Percentiles rank a stretch among this genome's conserved stretches.
Conservation (phyloP, 2,329 filamentous ascomycete species). For the Hypoxylon sp. region DNA sequence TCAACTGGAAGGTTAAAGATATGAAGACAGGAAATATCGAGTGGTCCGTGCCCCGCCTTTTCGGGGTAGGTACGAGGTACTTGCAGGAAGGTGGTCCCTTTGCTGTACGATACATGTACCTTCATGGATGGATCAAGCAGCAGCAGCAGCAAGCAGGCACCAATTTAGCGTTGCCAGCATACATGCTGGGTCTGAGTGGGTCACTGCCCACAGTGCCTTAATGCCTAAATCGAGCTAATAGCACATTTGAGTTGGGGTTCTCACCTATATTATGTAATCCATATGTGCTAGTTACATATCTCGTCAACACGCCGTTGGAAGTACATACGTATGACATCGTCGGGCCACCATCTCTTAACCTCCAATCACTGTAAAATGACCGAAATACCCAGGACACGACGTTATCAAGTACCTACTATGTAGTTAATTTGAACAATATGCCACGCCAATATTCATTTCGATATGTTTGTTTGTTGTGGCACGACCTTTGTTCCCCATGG, state of each 20-base stretch:
- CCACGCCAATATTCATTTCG: background rate
- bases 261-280: conserved; percentile 13
- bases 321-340: background rate
- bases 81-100: conserved; percentile 6
- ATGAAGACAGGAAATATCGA: conserved; percentile 24
- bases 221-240: conserved; percentile 37
- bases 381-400: too few species aligned
- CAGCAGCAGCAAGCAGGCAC: conserved; percentile 1
- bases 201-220: conserved; percentile 21
- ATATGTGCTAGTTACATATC: background rate
- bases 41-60: conserved; percentile 28
- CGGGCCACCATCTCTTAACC: background rate
- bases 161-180: conserved; percentile 25
- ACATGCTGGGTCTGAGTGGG: conserved; percentile 20
- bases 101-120: conserved; percentile 9
- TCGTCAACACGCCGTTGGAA: too few species aligned
- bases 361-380: background rate
- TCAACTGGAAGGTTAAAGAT: conserved; percentile 24
- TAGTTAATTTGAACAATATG: background rate
- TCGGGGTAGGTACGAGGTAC: conserved; percentile 8
- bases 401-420: background rate
- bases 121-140: conserved; percentile 3
- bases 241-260: conserved; percentile 11
- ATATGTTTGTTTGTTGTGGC: background rate
- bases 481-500: background rate